These are phyloP conservation scores for Leccinum truebloodii DNA, from an alignment of 768 basidiomycete species.

Conservation along the genomic window DNA sequence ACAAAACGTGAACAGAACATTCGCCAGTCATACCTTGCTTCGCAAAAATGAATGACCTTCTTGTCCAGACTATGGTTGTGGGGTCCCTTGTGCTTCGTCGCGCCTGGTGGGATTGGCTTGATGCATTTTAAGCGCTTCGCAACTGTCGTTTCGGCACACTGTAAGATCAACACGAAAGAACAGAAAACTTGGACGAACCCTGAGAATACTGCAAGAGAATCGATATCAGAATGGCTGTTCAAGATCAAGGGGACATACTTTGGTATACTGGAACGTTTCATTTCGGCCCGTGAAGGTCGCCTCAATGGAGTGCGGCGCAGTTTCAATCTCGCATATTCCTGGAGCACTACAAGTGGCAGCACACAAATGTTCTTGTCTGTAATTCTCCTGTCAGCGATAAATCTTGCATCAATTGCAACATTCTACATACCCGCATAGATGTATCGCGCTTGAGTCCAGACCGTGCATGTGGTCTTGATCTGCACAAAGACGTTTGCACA, in stretches of 20 bases:
- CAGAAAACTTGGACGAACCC: too few relatives aligned
- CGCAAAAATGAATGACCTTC: constrained; percentile 54
- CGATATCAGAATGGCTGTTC: neutral
- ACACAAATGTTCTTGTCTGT: constrained; percentile 57
- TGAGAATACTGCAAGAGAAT: too few relatives aligned
- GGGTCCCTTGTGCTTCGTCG: constrained; percentile 41
- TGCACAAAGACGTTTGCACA: constrained; percentile 37
- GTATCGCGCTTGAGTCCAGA: constrained; percentile 38
- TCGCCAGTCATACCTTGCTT: constrained; percentile 39
- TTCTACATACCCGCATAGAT: constrained; percentile 56
- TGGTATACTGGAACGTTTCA: constrained; percentile 65
- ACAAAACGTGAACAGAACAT: neutral
- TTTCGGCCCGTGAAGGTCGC: constrained; percentile 61
- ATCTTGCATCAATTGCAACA: neutral
- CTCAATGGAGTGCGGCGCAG: constrained; percentile 57
- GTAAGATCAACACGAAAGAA: too few relatives aligned
- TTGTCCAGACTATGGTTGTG: constrained; percentile 51
- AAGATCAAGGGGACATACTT: constrained; percentile 38
- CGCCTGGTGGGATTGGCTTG: too few relatives aligned
- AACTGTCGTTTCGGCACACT: too few relatives aligned
- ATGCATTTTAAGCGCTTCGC: too few relatives aligned
- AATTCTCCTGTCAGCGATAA: neutral
- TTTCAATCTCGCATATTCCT: constrained; percentile 52
- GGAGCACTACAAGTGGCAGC: constrained; percentile 27
- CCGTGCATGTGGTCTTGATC: constrained; percentile 53